Evolutionary conservation across 1,284 basidiomycete genomes (phyloP).

Genomic region (Termitomyces sp.): DNA sequence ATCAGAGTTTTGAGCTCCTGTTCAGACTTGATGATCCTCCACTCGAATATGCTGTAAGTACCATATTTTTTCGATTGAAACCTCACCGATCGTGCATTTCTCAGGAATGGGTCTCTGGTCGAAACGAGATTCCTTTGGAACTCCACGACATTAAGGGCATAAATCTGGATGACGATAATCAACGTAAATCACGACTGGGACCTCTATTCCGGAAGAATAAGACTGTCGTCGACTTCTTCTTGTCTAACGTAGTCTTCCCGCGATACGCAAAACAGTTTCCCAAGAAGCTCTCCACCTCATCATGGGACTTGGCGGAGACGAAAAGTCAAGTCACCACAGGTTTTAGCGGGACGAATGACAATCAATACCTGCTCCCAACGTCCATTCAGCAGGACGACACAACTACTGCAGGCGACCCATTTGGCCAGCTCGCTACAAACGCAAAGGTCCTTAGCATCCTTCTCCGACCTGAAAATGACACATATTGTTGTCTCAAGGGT

Average conservation of each 20-base stretch:
- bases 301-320: conserved; percentile 47
- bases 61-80: not conserved
- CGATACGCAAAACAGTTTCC: conserved; percentile 45
- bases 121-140: conserved; percentile 22
- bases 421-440: conserved; percentile 40
- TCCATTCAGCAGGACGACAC: conserved; percentile 34
- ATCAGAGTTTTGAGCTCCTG: conserved; percentile 34
- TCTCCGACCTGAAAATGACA: conserved; percentile 37
- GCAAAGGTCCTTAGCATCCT: conserved; percentile 43
- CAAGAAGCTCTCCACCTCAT: conserved; percentile 41
- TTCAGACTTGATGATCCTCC: conserved; percentile 40
- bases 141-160: conserved; percentile 32
- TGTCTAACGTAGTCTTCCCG: conserved; percentile 46
- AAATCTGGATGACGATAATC: conserved; percentile 37
- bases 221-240: conserved; percentile 43
- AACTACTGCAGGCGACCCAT: conserved; percentile 20
- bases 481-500: conserved; percentile 26
- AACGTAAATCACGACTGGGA: conserved; percentile 25
- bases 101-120: conserved; percentile 31
- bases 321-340: conserved; percentile 38
- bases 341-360: conserved; percentile 57
- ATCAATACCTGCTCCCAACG: conserved; percentile 40
- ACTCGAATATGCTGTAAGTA: conserved; percentile 30
- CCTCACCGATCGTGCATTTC: no score
- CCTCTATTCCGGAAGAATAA: conserved; percentile 34